A percentile compares a stretch with the other conserved stretches of the same genome.
Evolutionary conservation across 495 filamentous ascomycete genomes (phyloP).

Genomic region (Penicillium canariense): DNA sequence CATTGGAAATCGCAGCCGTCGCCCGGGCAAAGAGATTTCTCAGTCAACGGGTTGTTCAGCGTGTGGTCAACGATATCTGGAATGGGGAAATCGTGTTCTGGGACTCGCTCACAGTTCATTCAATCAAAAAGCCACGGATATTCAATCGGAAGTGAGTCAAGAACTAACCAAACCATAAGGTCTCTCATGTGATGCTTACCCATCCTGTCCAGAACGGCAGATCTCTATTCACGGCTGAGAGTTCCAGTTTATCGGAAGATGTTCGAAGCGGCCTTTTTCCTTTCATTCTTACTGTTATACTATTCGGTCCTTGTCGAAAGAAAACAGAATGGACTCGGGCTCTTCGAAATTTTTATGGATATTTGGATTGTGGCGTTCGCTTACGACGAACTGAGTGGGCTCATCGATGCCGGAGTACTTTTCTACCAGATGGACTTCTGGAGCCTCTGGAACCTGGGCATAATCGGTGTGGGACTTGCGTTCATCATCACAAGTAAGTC

Average conservation of each 20-base stretch:
- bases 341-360: conserved; percentile 53
- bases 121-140: conserved; percentile 75
- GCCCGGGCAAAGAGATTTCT: conserved; percentile 90
- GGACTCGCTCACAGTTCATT: conserved; percentile 73
- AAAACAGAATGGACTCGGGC: conserved; percentile 46
- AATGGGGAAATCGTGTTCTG: conserved; percentile 90
- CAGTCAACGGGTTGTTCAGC: conserved; percentile 80
- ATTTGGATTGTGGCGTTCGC: conserved; percentile 81
- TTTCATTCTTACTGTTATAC: conserved; percentile 75
- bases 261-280: conserved; percentile 86
- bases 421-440: conserved; percentile 90
- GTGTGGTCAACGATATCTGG: conserved; percentile 88
- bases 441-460: conserved; percentile 84
- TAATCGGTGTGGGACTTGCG: conserved; percentile 75
- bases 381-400: conserved; percentile 81
- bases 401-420: conserved; percentile 74
- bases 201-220: conserved; percentile 52
- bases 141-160: conserved; percentile 63
- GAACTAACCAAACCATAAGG: neutral
- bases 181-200: conserved; percentile 3
- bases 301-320: conserved; percentile 75
- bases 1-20: conserved; percentile 85
- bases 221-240: conserved; percentile 79
- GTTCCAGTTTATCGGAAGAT: conserved; percentile 91
- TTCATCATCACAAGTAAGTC: conserved; percentile 71